Conservation (phyloP, 768 basidiomycete species). For the Agrocybe praecox region DNA sequence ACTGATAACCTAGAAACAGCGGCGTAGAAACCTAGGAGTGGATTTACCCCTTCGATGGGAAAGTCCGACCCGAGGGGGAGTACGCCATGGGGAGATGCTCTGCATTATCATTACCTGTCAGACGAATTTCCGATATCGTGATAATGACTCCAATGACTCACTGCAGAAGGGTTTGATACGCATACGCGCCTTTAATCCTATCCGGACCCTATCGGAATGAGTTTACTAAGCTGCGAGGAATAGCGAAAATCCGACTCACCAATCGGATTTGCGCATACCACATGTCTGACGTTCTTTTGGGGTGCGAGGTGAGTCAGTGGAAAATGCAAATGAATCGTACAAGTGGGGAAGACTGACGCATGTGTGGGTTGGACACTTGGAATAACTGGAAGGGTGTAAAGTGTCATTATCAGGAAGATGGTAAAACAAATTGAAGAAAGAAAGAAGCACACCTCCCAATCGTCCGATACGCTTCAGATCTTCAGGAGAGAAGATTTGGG, state of each 20-base stretch:
- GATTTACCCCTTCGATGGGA: conserved; percentile 90
- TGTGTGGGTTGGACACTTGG: conserved; percentile 94
- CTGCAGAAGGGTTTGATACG: conserved; percentile 80
- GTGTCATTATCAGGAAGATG: neutral
- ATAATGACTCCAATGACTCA: conserved; percentile 24
- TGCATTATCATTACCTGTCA: neutral
- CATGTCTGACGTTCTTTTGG: conserved; percentile 84
- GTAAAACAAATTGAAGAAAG: neutral
- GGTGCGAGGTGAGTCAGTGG: neutral
- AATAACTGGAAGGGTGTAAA: conserved; percentile 60
- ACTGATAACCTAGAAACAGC: conserved; percentile 74
- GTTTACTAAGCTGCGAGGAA: neutral
- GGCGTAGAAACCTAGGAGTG: conserved; percentile 88
- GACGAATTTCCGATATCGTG: neutral
- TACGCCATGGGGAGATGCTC: conserved; percentile 47
- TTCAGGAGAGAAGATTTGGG: conserved; percentile 76
- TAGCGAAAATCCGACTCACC: conserved; percentile 35
- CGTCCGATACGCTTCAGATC: conserved; percentile 73
- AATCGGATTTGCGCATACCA: conserved; percentile 85
- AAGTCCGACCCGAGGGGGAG: conserved; percentile 93
- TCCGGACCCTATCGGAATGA: conserved; percentile 60
- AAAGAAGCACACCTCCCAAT: conserved; percentile 64
- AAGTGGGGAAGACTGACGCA: conserved; percentile 49
- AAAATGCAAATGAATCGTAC: neutral
- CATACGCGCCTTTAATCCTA: conserved; percentile 87